Percentiles rank a stretch among this genome's conserved stretches.
These are phyloP conservation scores for Diacronema lutheri DNA, from an alignment of 78 protist genomes.

Conservation along the genomic window DNA sequence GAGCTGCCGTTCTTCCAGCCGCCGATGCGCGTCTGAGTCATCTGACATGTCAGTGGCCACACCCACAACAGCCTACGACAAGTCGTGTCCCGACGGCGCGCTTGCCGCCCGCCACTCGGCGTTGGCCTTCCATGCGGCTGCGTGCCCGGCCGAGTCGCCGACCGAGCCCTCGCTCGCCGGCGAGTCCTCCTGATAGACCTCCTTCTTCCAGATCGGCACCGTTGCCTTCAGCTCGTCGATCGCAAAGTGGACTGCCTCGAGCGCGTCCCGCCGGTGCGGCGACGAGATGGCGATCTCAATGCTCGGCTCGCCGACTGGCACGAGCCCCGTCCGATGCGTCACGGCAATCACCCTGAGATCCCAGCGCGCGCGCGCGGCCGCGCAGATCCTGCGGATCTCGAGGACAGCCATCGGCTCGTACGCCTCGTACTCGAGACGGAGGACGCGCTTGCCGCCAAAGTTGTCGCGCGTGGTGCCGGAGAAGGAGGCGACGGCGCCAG, in stretches of 20 bases:
- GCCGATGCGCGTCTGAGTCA: too few species aligned
- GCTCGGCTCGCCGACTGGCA: constrained; percentile 58
- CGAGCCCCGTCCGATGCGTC: constrained; percentile 44
- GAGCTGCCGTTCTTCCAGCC: too few species aligned
- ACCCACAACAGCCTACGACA: too few species aligned
- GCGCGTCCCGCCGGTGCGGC: constrained; percentile 54
- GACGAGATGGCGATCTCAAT: constrained; percentile 54
- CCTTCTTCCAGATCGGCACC: constrained; percentile 78
- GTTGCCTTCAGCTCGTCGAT: constrained; percentile 66
- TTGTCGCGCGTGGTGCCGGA: constrained; percentile 47
- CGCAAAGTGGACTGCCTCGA: constrained; percentile 54
- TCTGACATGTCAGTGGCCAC: too few species aligned
- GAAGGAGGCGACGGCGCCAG: constrained; percentile 3
- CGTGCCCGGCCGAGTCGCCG: background rate
- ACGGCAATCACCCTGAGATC: constrained; percentile 33
- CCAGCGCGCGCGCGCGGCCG: constrained; percentile 4
- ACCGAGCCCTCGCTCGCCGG: too few species aligned
- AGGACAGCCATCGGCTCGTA: constrained; percentile 63
- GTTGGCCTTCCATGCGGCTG: background rate
- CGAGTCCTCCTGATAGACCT: constrained; percentile 44
- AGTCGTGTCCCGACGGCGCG: too few species aligned
- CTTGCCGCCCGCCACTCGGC: too few species aligned
- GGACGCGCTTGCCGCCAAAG: constrained; percentile 48
- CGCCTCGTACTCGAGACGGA: constrained; percentile 61
- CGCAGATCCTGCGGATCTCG: constrained; percentile 43